These are phyloP conservation scores for Aspergillus carlsbadensis DNA, from an alignment of 495 filamentous ascomycete species.

Conservation along the genomic window DNA sequence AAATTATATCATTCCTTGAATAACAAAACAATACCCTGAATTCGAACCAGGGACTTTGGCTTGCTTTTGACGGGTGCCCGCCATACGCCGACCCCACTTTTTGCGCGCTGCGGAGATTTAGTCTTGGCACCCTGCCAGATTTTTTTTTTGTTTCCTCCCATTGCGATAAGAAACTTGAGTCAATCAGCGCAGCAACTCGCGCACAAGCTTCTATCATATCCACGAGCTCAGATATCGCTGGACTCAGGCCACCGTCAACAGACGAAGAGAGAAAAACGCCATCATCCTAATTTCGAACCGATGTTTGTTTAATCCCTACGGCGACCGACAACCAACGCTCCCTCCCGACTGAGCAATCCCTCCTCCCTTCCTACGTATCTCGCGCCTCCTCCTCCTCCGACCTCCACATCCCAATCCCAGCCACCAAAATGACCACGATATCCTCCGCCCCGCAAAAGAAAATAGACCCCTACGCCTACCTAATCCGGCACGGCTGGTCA, in stretches of 20 bases:
- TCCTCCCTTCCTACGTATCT: too few relatives aligned
- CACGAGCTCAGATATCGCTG: neutral
- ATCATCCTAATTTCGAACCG: too few relatives aligned
- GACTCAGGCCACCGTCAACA: too few relatives aligned
- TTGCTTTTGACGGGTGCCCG: too few relatives aligned
- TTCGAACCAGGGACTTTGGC: too few relatives aligned
- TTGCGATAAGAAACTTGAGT: neutral
- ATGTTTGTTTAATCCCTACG: too few relatives aligned
- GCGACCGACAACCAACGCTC: too few relatives aligned
- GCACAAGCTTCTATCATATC: neutral
- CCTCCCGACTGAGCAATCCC: too few relatives aligned
- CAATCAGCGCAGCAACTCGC: neutral
- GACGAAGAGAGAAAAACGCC: too few relatives aligned
- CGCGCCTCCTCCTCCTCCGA: neutral
- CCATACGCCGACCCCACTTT: too few relatives aligned
- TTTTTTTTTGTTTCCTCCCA: neutral
- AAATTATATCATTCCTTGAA: too few relatives aligned
- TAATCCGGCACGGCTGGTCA: constrained; percentile 76
- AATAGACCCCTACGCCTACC: constrained; percentile 70
- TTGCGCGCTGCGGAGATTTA: neutral
- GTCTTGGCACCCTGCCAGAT: neutral
- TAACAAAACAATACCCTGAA: too few relatives aligned
- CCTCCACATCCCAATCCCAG: neutral
- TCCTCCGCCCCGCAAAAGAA: neutral
- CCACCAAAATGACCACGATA: neutral